These are phyloP conservation scores for Benincasa hispida DNA, from an alignment of 306 rosid genomes.

Conservation along the genomic window DNA sequence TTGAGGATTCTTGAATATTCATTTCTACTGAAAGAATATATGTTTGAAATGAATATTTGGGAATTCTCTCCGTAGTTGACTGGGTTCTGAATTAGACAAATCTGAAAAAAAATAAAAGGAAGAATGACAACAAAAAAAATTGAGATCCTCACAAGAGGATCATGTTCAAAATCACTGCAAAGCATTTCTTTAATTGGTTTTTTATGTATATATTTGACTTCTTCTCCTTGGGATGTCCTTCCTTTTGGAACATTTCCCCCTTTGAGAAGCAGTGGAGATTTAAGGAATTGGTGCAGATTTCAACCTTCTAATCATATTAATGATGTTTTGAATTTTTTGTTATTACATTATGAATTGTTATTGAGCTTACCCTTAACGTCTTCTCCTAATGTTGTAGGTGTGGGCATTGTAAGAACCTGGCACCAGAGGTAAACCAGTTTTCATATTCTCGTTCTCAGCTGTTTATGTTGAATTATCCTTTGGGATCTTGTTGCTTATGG, in stretches of 20 bases:
- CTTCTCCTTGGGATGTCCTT: background rate
- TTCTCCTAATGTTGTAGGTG: conserved; percentile 41
- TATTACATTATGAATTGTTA: background rate
- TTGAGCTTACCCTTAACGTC: background rate
- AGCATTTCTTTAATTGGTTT: no score
- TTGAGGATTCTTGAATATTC: background rate
- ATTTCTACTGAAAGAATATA: background rate
- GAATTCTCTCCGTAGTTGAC: no score
- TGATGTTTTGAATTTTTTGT: background rate
- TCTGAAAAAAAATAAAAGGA: no score
- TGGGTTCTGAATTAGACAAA: no score
- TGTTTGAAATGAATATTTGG: no score
- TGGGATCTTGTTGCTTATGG: background rate
- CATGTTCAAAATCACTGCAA: no score
- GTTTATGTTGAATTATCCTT: background rate
- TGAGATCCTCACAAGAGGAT: no score
- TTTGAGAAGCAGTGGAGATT: background rate
- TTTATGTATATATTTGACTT: background rate
- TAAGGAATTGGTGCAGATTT: background rate
- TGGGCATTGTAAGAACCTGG: conserved; percentile 92
- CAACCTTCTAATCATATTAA: background rate
- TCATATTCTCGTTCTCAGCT: background rate
- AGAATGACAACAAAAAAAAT: no score
- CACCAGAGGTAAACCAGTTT: conserved; percentile 63
- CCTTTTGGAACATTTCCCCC: background rate